Percentiles rank a stretch among this genome's conserved stretches.
These are phyloP conservation scores for Teratosphaeria nubilosa DNA, from an alignment of 2,329 filamentous ascomycete species.

Conservation along the genomic window DNA sequence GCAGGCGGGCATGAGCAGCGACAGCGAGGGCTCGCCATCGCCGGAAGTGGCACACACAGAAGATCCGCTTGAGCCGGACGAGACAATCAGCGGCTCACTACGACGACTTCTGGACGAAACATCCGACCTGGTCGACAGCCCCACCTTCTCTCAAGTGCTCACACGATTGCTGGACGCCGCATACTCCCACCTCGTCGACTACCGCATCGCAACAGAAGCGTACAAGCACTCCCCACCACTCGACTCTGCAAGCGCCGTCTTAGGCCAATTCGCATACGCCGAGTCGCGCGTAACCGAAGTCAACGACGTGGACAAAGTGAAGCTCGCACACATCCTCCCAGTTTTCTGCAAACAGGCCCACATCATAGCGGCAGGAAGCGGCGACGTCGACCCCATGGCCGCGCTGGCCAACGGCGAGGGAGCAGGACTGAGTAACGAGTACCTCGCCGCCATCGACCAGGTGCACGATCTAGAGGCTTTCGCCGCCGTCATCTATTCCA, in stretches of 20 bases:
- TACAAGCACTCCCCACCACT: slow-evolving; percentile 48
- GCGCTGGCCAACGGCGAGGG: slow-evolving; percentile 13
- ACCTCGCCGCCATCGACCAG: slow-evolving; percentile 57
- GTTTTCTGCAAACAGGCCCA: slow-evolving; percentile 87
- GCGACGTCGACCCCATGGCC: slow-evolving; percentile 44
- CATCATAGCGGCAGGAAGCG: slow-evolving; percentile 66
- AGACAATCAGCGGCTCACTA: slow-evolving; percentile 49
- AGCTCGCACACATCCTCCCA: slow-evolving; percentile 81
- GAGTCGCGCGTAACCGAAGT: slow-evolving; percentile 44
- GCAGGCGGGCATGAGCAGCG: slow-evolving; percentile 63
- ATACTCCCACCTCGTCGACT: slow-evolving; percentile 74
- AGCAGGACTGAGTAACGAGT: slow-evolving; percentile 35
- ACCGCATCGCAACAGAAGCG: slow-evolving; percentile 66
- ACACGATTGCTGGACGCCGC: slow-evolving; percentile 77
- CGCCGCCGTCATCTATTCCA: slow-evolving; percentile 77
- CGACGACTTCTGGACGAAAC: slow-evolving; percentile 89
- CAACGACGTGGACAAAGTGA: slow-evolving; percentile 44
- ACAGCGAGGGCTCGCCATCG: slow-evolving; percentile 22
- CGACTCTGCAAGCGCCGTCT: slow-evolving; percentile 31
- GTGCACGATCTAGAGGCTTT: slow-evolving; percentile 72
- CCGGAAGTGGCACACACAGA: slow-evolving; percentile 8
- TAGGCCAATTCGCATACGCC: slow-evolving; percentile 12
- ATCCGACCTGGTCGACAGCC: slow-evolving; percentile 88
- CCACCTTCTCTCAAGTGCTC: slow-evolving; percentile 77
- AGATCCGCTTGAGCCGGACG: slow-evolving; percentile 11